Evolutionary conservation across 345 rosid species (phyloP), one percentile per base, ranked within the genome.

Genomic region (Cardamine chenopodiifolia): DNA sequence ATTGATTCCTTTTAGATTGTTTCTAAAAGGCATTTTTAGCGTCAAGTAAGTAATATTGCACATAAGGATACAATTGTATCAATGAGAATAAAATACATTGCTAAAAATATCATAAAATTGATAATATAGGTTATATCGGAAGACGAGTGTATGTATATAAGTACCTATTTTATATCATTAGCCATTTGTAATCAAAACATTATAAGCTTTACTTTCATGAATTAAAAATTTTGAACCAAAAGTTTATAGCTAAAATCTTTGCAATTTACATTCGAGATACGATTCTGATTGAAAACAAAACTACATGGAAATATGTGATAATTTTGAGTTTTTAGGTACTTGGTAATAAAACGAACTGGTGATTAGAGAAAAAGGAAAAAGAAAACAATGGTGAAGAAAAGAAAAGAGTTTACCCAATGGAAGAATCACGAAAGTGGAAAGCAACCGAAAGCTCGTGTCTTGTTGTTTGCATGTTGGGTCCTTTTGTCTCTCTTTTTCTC

Each of bases 361-460:
- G 58, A 48, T 47, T 58, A 55, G 57, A 39, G 23, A 48, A 39
- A 29, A 29, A 18, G 17, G 17, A 5, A 39, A 17, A 4, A 63
- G 17, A 5, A 39, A 17, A 4, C 44, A 17, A 49, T 26, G 23
- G n/a, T 52, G n/a, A 39, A 39, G 17, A 61, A 40, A 53, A 11
- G 3, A 49, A 13, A 8, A 22, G 55, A 59, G 66, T 28, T 39
- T 39, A 68, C 62, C 79, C 28, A 60, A 68, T 20, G 52, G 62
- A 59, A 69, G 74, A 75, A 75, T 75, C 74, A 75, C 23, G 58
- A 70, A 76, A 76, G 80, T 55, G 80, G 80, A 70, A 76, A 76
- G 67, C 66, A 70, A 76, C 80, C 80, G 71, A 70, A 76, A 76
- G 80, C 40, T 68, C 74, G 32, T 68, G 42, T 75, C 69, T 75